Conservation (phyloP, 441 rosid species). For the Biscutella laevigata region DNA sequence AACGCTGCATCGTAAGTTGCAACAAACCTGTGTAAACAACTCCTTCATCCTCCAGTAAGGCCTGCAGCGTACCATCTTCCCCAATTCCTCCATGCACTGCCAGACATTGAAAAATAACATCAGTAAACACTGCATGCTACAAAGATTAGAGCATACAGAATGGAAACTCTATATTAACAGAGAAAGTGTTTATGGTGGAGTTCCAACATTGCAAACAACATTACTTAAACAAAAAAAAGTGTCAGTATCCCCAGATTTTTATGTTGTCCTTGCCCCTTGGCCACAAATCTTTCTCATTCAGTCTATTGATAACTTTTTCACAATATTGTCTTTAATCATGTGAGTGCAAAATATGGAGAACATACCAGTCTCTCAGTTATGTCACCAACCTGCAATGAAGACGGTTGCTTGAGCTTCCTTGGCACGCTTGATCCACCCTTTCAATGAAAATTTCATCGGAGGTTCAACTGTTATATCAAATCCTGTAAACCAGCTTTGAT, state of each 20-base stretch:
- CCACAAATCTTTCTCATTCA: not conserved
- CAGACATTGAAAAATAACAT: constrained; percentile 17
- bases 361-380: constrained; percentile 1
- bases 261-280: not conserved
- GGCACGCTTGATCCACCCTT: constrained; percentile 71
- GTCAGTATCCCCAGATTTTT: not conserved
- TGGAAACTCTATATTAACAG: constrained; percentile 2
- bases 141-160: constrained; percentile 6
- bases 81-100: constrained; percentile 97
- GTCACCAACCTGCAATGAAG: constrained; percentile 69
- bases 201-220: not conserved
- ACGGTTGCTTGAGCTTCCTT: constrained; percentile 66
- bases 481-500: constrained; percentile 72
- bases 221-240: not conserved
- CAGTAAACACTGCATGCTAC: not conserved
- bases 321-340: not conserved
- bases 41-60: constrained; percentile 69
- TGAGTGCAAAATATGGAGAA: not conserved
- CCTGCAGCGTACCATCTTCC: constrained; percentile 91
- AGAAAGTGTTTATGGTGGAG: not conserved
- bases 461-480: constrained; percentile 69
- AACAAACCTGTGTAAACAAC: constrained; percentile 59
- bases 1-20: constrained; percentile 3
- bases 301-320: not conserved
- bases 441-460: constrained; percentile 49